phyloP scores from a whole-genome alignment of 1,139 yeast genomes.

The Candida sanyaensis region DNA sequence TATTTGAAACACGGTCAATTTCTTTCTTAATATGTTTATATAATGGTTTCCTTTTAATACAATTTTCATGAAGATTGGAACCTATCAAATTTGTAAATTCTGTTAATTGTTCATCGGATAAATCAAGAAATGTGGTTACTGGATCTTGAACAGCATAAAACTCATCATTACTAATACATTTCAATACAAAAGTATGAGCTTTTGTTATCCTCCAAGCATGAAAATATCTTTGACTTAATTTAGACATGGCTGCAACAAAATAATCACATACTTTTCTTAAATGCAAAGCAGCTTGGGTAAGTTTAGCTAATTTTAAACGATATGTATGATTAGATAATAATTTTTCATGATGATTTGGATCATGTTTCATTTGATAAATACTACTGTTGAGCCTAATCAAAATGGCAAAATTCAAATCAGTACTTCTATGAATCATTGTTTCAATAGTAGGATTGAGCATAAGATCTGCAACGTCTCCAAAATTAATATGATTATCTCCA shows the following conservation, averaged over 20 bases:
- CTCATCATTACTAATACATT: conserved; percentile 22
- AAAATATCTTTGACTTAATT: conserved; percentile 39
- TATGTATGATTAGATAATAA: conserved; percentile 18
- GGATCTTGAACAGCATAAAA: conserved; percentile 19
- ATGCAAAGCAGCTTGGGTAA: conserved; percentile 14
- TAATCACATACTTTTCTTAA: not conserved
- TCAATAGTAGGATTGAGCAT: conserved; percentile 36
- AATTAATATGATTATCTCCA: conserved; percentile 26
- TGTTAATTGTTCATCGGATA: conserved; percentile 23
- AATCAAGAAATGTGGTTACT: conserved; percentile 9
- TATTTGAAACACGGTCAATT: not conserved
- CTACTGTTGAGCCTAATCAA: conserved; percentile 22
- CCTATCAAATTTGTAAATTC: conserved; percentile 30
- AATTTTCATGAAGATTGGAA: conserved; percentile 17
- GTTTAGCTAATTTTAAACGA: conserved; percentile 21
- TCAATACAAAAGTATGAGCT: conserved; percentile 33
- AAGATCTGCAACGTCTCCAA: conserved; percentile 39
- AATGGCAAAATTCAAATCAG: conserved; percentile 29
- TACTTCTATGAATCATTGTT: conserved; percentile 30
- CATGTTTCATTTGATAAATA: conserved; percentile 22
- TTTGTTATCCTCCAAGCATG: conserved; percentile 48
- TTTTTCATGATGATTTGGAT: conserved; percentile 11
- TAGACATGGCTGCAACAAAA: conserved; percentile 21
- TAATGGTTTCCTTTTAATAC: conserved; percentile 6
- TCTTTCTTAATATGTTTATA: not conserved